A percentile compares a stretch with the other conserved stretches of the same genome.
Conservation (phyloP, 31 red algal species). For the Endocladia muricata region DNA sequence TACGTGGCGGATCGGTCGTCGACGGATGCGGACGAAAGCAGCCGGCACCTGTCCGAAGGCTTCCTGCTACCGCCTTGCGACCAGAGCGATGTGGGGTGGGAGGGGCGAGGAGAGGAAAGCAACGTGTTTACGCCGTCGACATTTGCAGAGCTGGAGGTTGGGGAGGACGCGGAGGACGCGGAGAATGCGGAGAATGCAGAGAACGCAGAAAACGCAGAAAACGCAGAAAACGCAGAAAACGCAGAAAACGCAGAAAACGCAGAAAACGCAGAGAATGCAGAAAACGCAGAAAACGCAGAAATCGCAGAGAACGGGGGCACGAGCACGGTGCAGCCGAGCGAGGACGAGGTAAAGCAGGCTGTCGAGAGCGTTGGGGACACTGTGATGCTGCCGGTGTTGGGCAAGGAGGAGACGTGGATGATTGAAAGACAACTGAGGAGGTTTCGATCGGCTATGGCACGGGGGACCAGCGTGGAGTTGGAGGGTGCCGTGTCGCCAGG, state of each 20-base stretch:
- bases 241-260: too few species aligned
- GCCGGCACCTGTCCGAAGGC: background rate
- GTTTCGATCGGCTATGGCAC: background rate
- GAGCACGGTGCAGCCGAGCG: too few species aligned
- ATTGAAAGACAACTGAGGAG: background rate
- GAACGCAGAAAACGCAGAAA: too few species aligned
- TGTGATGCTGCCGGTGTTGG: conserved; percentile 15
- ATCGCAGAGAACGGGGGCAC: too few species aligned
- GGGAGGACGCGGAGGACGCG: background rate
- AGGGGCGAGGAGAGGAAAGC: background rate
- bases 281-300: too few species aligned
- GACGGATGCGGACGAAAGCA: too few species aligned
- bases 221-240: too few species aligned
- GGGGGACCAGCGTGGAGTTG: background rate
- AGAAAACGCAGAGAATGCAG: too few species aligned
- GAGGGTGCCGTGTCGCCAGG: background rate
- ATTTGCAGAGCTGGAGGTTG: conserved; percentile 4
- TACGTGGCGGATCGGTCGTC: background rate
- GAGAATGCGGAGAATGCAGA: too few species aligned
- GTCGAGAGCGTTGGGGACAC: conserved; percentile 44
- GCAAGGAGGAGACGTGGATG: background rate
- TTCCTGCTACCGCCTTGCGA: background rate
- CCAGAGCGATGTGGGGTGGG: background rate
- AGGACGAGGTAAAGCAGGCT: conserved; percentile 13
- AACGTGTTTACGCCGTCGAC: conserved; percentile 8